Evolutionary conservation across 805 yeast genomes (phyloP), one percentile per base, ranked within the genome.

Genomic region (Nematodospora valgi): DNA sequence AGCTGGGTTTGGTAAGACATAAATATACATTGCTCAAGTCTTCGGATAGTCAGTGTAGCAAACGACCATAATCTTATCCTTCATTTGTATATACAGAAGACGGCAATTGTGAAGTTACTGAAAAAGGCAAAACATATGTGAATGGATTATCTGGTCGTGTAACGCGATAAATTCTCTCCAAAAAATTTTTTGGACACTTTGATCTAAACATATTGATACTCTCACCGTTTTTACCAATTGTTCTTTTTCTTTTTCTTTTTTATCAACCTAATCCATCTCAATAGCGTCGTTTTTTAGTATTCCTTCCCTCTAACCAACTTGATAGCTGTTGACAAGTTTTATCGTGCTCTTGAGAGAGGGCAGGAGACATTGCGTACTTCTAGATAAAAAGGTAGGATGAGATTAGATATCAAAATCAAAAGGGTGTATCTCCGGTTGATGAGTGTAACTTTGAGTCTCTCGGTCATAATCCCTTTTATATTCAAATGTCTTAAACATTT

Each of bases 381-480:
- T 27, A 17, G 34, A 14, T 35, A 12, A 20, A 6, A 23, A 25
- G 22, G 22, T 16, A 23, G 21, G 15, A 30, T 30, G 6, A 18
- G 25, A 17, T 28, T 18, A 18, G 36, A 23, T 23, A 35, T 44
- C 29, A 27, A 37, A 44, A 13, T 37, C 11, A 23, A 37, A 27
- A 62, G 70, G 66, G 74, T 64, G 75, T 69, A 69, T 69, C 75
- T 69, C 75, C 75, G 74, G 56, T 57, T 64, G 69, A 65, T 57
- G 74, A 69, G 64, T 56, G 39, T 38, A 24, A 40, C 60, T 22
- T 18, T 68, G 75, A 68, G 52, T 64, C 71, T 60, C 49, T 66
- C 73, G 75, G 75, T 69, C 75, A 69, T 69, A 44, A 59, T 61
- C 74, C 67, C 70, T 67, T 52, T 53, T 34, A 68, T 70, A 66